A percentile compares a stretch with the other conserved stretches of the same genome.
Evolutionary conservation across 495 filamentous ascomycete genomes (phyloP).

Genomic region (Aspergillus panamensis): DNA sequence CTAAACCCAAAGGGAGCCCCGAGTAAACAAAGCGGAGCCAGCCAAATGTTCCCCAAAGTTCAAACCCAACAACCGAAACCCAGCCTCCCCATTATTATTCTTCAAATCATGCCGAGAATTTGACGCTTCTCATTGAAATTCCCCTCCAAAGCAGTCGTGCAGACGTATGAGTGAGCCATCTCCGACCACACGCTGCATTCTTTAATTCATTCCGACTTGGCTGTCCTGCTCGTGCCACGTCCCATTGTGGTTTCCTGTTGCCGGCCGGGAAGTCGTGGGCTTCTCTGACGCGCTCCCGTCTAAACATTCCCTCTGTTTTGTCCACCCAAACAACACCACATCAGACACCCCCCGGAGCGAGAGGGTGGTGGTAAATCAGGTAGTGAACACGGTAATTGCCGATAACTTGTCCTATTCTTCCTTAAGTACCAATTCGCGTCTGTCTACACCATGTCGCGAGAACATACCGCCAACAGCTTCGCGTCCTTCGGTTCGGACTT

Average conservation of each 20-base stretch:
- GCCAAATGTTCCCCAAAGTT: too few species aligned
- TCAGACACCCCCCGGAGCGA: background rate
- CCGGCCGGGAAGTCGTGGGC: background rate
- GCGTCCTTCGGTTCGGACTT: slow-evolving; percentile 45
- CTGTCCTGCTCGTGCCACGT: background rate
- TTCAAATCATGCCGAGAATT: background rate
- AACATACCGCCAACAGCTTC: slow-evolving; percentile 28
- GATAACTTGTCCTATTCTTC: slow-evolving; percentile 3
- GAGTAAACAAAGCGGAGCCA: slow-evolving; percentile 17
- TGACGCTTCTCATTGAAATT: slow-evolving; percentile 5
- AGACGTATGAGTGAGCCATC: background rate
- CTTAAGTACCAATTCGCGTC: slow-evolving; percentile 9
- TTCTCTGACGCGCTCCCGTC: slow-evolving; percentile 17
- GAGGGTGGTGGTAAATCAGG: background rate
- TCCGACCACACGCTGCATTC: background rate
- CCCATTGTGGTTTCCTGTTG: slow-evolving; percentile 5
- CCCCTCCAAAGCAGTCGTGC: background rate
- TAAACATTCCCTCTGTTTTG: slow-evolving; percentile 9
- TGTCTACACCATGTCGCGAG: slow-evolving; percentile 33
- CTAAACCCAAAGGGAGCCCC: slow-evolving; percentile 2
- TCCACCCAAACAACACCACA: background rate
- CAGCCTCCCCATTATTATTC: slow-evolving; percentile 15
- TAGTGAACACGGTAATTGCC: background rate
- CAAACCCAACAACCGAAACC: background rate
- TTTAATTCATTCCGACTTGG: background rate